A percentile compares a stretch with the other conserved stretches of the same genome.
Evolutionary conservation across 192 early-diverging fungal species (phyloP).

Genomic region (Umbelopsis isabellina): DNA sequence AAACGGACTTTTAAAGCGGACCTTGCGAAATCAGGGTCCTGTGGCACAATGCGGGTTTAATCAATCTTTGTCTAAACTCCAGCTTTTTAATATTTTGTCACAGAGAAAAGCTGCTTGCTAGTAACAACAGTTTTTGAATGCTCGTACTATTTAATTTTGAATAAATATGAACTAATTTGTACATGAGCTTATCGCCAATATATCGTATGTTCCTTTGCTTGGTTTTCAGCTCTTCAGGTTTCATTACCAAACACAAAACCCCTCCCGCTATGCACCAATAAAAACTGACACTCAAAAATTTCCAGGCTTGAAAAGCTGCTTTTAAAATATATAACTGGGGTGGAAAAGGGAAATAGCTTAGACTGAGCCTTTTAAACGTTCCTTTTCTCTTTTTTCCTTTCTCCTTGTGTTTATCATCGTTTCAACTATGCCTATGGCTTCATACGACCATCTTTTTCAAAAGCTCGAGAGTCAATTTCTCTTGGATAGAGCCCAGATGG

Average conservation of each 20-base stretch:
- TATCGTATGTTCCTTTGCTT: not conserved
- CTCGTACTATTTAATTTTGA: too few relatives aligned
- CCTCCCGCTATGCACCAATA: not conserved
- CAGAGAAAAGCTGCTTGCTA: not conserved
- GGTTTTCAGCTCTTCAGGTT: not conserved
- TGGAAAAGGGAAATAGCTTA: not conserved
- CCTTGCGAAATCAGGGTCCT: slow-evolving; percentile 10
- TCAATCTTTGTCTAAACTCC: not conserved
- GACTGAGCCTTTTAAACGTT: not conserved
- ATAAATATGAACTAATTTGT: too few relatives aligned
- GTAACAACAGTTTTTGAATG: not conserved
- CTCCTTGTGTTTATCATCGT: not conserved
- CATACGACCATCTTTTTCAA: slow-evolving; percentile 31
- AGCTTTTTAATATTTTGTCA: not conserved
- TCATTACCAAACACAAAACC: not conserved
- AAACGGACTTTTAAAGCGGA: slow-evolving; percentile 7
- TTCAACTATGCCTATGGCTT: not conserved
- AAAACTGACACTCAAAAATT: slow-evolving; percentile 23
- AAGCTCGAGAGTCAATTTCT: slow-evolving; percentile 31
- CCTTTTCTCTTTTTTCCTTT: slow-evolving; percentile 8
- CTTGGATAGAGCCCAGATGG: slow-evolving; percentile 27
- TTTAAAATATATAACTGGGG: slow-evolving; percentile 9
- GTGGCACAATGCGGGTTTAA: not conserved
- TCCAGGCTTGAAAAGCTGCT: not conserved
- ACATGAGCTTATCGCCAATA: not conserved